Conservation (phyloP, 163 green algal genomes). For the Scenedesmus sp. region DNA sequence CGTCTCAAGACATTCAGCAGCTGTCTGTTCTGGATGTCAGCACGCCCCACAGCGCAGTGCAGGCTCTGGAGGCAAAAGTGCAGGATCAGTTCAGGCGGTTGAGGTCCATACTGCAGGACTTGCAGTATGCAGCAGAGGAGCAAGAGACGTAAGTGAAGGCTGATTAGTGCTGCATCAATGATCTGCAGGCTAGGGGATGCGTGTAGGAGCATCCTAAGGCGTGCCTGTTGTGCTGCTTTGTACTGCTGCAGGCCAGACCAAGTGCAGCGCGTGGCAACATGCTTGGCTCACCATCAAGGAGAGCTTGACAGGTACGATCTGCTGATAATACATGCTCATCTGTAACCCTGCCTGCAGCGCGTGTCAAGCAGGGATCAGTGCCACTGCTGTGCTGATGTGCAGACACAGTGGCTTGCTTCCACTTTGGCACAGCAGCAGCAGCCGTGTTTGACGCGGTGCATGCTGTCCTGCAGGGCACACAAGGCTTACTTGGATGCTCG, state of each 20-base stretch:
- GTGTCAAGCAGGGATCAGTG: neutral
- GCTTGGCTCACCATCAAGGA: constrained; percentile 59
- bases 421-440: neutral
- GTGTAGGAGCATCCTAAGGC: neutral
- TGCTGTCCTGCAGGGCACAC: constrained; percentile 19
- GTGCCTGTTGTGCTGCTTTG: neutral
- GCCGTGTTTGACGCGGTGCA: neutral
- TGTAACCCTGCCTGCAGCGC: constrained; percentile 9
- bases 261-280: constrained; percentile 31
- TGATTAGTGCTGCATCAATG: neutral
- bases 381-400: neutral
- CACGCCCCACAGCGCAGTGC: neutral
- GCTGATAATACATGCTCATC: neutral
- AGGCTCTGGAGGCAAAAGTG: constrained; percentile 4
- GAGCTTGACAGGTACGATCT: constrained; percentile 52
- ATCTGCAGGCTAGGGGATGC: neutral
- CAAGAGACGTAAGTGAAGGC: constrained; percentile 44
- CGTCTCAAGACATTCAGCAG: constrained; percentile 10
- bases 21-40: neutral
- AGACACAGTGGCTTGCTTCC: neutral
- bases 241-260: constrained; percentile 64
- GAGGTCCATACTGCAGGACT: neutral
- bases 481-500: constrained; percentile 16
- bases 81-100: constrained; percentile 34
- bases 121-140: constrained; percentile 48